These are phyloP conservation scores for Schwanniomyces polymorphus DNA, from an alignment of 805 yeast genomes.

Conservation along the genomic window DNA sequence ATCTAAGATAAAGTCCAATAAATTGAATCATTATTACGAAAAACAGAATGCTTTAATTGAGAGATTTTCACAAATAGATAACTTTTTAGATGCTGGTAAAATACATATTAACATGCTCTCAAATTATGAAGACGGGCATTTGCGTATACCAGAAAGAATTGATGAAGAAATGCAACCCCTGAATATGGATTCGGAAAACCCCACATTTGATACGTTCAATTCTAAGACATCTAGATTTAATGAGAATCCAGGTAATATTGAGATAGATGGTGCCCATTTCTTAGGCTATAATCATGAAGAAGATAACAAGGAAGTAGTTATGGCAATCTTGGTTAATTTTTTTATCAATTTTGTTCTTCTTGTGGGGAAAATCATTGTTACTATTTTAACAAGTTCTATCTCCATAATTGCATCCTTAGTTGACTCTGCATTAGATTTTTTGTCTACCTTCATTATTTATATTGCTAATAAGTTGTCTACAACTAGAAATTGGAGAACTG, in stretches of 20 bases:
- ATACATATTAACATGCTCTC: slow-evolving; percentile 64
- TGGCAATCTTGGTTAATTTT: slow-evolving; percentile 67
- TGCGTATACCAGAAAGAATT: neutral
- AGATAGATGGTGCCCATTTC: slow-evolving; percentile 55
- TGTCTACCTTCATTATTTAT: slow-evolving; percentile 73
- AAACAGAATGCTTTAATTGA: slow-evolving; percentile 61
- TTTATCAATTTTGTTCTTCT: slow-evolving; percentile 57
- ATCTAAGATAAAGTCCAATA: slow-evolving; percentile 18
- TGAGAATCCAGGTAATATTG: slow-evolving; percentile 62
- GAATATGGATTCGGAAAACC: neutral
- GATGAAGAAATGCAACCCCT: neutral
- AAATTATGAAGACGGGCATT: slow-evolving; percentile 37
- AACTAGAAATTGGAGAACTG: slow-evolving; percentile 46
- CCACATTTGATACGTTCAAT: slow-evolving; percentile 8
- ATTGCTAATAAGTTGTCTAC: slow-evolving; percentile 53
- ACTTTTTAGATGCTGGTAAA: slow-evolving; percentile 63
- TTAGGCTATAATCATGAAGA: slow-evolving; percentile 49
- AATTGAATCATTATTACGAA: slow-evolving; percentile 46
- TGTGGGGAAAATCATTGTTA: slow-evolving; percentile 59
- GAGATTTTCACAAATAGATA: slow-evolving; percentile 59
- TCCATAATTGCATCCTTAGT: slow-evolving; percentile 78
- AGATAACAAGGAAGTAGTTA: slow-evolving; percentile 43
- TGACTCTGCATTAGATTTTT: slow-evolving; percentile 71
- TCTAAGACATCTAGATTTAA: slow-evolving; percentile 29
- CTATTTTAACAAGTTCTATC: slow-evolving; percentile 65